Evolutionary conservation across 2,329 filamentous ascomycete genomes (phyloP), one percentile per base, ranked within the genome.

Genomic region (Hypoxylon sp.): DNA sequence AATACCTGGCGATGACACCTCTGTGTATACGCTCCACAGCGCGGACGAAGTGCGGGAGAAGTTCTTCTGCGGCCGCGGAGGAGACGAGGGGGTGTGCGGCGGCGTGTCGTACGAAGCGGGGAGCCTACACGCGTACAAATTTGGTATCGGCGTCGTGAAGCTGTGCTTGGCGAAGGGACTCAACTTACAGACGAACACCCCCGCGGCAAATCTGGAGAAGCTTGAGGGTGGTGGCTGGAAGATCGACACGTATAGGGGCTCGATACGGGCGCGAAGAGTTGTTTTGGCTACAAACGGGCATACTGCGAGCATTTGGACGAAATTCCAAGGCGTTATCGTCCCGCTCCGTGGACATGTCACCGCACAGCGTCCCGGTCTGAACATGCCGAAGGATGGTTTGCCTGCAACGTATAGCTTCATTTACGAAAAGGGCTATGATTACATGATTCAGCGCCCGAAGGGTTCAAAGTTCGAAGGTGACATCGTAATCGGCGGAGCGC

Each of bases 401-500:
- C 75, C 79, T 5, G 83, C 81, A 1, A 89, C 88, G 1, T 91
- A 89, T 72, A 89, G 84, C 19, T 89, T 92, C 70, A 86, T 90
- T 27, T 89, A 88, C 73, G 80, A 82, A 1, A 78, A 80, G 24
- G 88, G 89, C 0, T 91, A 89, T 73, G 90, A 92, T 67, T 92
- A 92, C 76, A 88, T 92, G 83, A 86, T 92, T 7, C 83, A 86
- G 1, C 82, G 87, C 1, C 85, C 85, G 0, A 77, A 80, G n/a
- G 82, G 82, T 0, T 80, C 82, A 2, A 71, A 68, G 17, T 78
- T 80, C 21, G 79, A 77, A 2, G 84, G 86, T 27, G 84, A 87
- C 62, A 84, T 92, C 29, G 79, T 92, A 31, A 89, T 91, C 13
- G 89, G 90, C 0, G 89, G 90, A 15, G 89, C 86, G 0, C 75